A percentile compares a stretch with the other conserved stretches of the same genome.
These are phyloP conservation scores for Hibiscus tridactylites DNA, from an alignment of 345 rosid genomes.

Conservation along the genomic window DNA sequence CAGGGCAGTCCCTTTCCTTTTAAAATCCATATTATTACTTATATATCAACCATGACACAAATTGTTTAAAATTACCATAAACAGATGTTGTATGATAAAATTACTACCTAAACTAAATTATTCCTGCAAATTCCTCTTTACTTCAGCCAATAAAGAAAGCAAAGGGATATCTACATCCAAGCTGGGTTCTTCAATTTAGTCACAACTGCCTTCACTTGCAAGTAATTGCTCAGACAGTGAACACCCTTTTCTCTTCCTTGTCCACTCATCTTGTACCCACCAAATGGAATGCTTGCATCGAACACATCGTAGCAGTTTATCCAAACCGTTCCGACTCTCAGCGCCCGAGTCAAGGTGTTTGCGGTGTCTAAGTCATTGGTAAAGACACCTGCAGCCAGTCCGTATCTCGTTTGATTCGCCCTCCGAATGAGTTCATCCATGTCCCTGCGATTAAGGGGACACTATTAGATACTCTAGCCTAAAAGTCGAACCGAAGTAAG, in stretches of 20 bases:
- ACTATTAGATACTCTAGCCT: neutral
- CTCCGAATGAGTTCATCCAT: conserved; percentile 43
- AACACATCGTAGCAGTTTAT: conserved; percentile 53
- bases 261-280: conserved; percentile 82
- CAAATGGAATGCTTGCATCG: conserved; percentile 68
- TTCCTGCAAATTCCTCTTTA: neutral
- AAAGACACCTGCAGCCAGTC: conserved; percentile 61
- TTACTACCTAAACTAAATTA: neutral
- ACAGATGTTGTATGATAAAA: neutral
- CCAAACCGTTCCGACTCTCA: conserved; percentile 59
- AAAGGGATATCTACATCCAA: conserved; percentile 32
- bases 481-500: neutral
- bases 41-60: neutral
- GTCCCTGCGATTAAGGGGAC: conserved; percentile 29
- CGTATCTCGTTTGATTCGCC: conserved; percentile 35
- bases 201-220: conserved; percentile 69
- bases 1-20: too few species aligned
- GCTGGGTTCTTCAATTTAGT: conserved; percentile 55
- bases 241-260: conserved; percentile 59
- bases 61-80: neutral
- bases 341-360: conserved; percentile 46
- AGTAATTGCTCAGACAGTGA: conserved; percentile 48
- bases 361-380: conserved; percentile 56
- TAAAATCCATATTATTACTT: too few species aligned
- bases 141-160: neutral